Conservation (phyloP, 805 yeast species). For the Zygosaccharomyces gambellarensis region DNA sequence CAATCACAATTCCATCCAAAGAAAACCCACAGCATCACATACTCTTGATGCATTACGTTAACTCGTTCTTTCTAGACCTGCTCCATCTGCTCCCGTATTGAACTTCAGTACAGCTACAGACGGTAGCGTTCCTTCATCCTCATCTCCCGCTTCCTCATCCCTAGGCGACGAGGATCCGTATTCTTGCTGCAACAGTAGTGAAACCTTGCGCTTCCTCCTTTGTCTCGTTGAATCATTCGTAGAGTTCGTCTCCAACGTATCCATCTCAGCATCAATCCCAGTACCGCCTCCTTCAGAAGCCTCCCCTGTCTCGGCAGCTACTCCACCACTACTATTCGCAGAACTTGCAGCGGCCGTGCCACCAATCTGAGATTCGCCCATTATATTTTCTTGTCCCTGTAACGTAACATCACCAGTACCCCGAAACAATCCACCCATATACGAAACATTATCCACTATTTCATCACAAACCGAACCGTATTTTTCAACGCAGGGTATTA, state of each 20-base stretch:
- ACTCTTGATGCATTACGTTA: neutral
- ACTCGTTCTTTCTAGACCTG: neutral
- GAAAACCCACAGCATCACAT: no score
- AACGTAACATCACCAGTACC: conserved; percentile 64
- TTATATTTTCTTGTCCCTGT: conserved; percentile 6
- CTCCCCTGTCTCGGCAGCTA: neutral
- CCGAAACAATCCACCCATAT: conserved; percentile 78
- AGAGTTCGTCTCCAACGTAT: neutral
- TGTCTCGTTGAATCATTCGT: conserved; percentile 15
- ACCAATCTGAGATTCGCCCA: conserved; percentile 11
- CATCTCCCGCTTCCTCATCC: neutral
- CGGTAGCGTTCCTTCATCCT: conserved; percentile 19
- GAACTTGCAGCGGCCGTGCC: no score
- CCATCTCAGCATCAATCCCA: conserved; percentile 21
- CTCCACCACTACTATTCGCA: neutral
- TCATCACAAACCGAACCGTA: conserved; percentile 55
- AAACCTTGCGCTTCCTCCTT: conserved; percentile 30
- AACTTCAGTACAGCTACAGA: conserved; percentile 18
- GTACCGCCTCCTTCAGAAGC: conserved; percentile 8
- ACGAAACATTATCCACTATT: conserved; percentile 62
- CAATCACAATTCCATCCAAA: no score
- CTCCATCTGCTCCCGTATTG: neutral
- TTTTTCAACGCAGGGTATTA: conserved; percentile 61
- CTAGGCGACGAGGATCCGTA: conserved; percentile 30
- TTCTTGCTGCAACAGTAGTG: conserved; percentile 31